Evolutionary conservation across 192 early-diverging fungal species (phyloP), one percentile per base, ranked within the genome.

Genomic region (Umbelopsis sp.): DNA sequence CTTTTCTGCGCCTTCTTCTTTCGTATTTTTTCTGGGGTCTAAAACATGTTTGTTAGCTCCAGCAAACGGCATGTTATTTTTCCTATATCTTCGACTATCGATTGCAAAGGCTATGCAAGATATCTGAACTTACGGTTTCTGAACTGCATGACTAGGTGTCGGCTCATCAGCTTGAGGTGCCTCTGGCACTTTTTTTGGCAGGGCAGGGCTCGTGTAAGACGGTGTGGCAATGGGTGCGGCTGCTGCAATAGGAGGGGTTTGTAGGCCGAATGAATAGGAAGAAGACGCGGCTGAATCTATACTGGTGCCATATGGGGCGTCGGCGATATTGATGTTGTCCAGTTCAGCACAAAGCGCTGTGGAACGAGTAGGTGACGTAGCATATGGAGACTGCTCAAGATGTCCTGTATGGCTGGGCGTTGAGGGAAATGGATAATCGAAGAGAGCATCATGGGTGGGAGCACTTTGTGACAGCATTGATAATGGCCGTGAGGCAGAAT

Each of bases 1-100:
- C 97, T 10, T 96, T 86, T 68, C 97, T 90, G 46, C 93, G 88
- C 46, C 95, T 85, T 18, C 95, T 88, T 78, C 96, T 96, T 78
- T 98, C 97, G 55, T 79, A 72, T 46, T 73, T 33, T 7, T 78
- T 66, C 30, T 77, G 73, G 41, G 85, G 61, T 20, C 74, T 79
- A 79, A 58, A 53, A 52, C 22, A 69, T 46, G 27, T 52, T 2
- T 1, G 27, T 30, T 30, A 30, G 27, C 3, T 30, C 27, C 27
- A 30, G 1, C 27, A 30, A 30, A 30, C 3, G 27, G 1, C 27
- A 30, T 30, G 27, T 2, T 2, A 30, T 30, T n/a, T n/a, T n/a
- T n/a, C n/a, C n/a, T n/a, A n/a, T n/a, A n/a, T n/a, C n/a, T n/a
- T 30, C 27, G 27, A 3, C 27, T 3, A 30, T 30, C 27, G 27